Conservation (phyloP, 2,329 filamentous ascomycete species). For the Diplodia scrobiculata region DNA sequence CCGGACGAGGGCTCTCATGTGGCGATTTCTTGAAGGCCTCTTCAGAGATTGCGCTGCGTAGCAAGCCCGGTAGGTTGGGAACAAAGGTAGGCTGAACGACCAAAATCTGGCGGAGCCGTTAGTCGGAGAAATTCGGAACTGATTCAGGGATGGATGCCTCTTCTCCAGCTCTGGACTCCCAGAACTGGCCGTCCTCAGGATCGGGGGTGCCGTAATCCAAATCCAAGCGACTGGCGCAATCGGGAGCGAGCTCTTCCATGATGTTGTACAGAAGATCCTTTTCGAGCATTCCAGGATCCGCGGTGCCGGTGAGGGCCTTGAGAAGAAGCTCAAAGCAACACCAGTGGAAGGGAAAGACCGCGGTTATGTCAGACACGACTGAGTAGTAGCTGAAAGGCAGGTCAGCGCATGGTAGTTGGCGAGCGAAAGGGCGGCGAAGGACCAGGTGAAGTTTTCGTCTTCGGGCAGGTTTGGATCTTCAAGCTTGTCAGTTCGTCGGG, state of each 20-base stretch:
- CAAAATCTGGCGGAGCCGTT: background rate
- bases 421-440: too few relatives aligned
- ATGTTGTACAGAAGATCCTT: background rate
- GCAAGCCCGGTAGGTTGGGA: background rate
- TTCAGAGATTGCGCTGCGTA: background rate
- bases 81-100: background rate
- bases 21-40: background rate
- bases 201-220: background rate
- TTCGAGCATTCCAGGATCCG: background rate
- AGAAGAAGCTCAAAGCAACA: background rate
- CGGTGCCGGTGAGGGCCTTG: background rate
- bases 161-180: background rate
- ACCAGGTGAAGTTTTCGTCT: too few relatives aligned
- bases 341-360: constrained; percentile 3
- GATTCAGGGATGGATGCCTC: background rate
- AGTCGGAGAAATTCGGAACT: background rate
- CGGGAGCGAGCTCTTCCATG: background rate
- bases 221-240: background rate
- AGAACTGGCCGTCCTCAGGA: background rate
- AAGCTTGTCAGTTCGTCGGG: too few relatives aligned
- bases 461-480: too few relatives aligned
- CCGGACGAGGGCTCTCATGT: background rate
- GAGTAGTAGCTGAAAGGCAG: background rate
- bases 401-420: too few relatives aligned
- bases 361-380: too few relatives aligned